Conservation (phyloP, 73 alveolate genomes). For the Effrenium voratum region DNA sequence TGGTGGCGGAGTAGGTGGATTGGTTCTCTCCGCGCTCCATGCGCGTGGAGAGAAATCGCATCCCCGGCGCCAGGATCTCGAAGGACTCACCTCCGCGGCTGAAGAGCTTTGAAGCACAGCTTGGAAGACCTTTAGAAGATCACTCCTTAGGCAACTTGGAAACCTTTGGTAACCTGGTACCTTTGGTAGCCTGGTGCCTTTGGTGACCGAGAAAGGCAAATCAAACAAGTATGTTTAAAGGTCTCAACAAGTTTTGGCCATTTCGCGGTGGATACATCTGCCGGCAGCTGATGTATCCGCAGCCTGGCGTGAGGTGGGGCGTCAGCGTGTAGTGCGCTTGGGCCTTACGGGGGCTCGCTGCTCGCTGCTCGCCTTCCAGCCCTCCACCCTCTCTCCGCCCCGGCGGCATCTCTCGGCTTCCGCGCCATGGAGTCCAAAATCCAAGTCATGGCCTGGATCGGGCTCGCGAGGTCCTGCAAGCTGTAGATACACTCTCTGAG, state of each 20-base stretch:
- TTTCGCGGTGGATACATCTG: too few species aligned
- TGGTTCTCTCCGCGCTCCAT: background rate
- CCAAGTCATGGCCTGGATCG: background rate
- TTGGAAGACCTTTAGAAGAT: too few species aligned
- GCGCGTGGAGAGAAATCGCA: constrained; percentile 6
- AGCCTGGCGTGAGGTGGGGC: constrained; percentile 38
- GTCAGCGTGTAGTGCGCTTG: background rate
- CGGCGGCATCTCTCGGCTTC: background rate
- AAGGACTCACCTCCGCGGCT: constrained; percentile 23
- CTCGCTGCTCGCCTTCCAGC: background rate
- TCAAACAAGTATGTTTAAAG: too few species aligned
- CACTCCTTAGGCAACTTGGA: too few species aligned
- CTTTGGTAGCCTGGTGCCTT: too few species aligned
- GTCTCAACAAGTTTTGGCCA: too few species aligned
- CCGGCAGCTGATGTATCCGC: too few species aligned
- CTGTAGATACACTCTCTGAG: background rate
- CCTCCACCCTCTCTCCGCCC: background rate
- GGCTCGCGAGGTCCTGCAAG: background rate
- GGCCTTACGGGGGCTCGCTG: background rate
- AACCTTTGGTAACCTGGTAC: too few species aligned
- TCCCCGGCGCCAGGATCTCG: background rate
- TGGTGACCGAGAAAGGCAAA: too few species aligned
- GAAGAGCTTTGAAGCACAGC: too few species aligned
- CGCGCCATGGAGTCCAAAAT: constrained; percentile 46
- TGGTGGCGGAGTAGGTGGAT: background rate